Evolutionary conservation across 2,329 filamentous ascomycete species (phyloP), one percentile per base, ranked within the genome.

Genomic region (Diplodia intermedia): DNA sequence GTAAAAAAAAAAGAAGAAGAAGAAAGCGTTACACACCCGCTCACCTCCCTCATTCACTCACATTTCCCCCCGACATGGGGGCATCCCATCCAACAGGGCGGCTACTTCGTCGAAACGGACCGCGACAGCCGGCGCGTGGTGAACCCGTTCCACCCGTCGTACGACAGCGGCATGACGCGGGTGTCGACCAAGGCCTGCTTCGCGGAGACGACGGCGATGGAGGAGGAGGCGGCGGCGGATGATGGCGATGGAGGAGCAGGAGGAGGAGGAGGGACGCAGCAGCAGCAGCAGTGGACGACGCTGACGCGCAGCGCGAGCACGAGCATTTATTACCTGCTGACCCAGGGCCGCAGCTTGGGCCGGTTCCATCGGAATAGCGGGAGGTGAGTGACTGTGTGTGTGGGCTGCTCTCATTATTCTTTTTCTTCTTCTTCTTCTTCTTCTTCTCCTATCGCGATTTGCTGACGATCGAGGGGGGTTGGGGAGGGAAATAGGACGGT

Each of bases 311-410:
- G 83, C 67, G 84, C 86, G 1, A 86, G 83, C 66, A 90, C 88
- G 0, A 84, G 82, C 1, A 91, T 91, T 65, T 87, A 84, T 77
- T 91, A 92, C 75, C 81, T 89, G 56, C 79, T 92, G 47, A 89
- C 87, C 0, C 84, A 86, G 0, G 72, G 72, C 23, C 81, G 80
- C 0, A 85, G 87, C 0, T 78, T 86, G 69, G 88, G 89, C 0
- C 79, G 80, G 20, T 90, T 91, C 72, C 89, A 92, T 74, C 81
- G 87, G 26, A 91, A 90, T 71, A 82, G 83, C 62, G 86, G 82
- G 6, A 79, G 65, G 57, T 61, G 26, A 36, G 57, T 33, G 20
- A 23, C 1, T 23, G 23, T 1, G 26, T 26, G 26, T 26, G 26
- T 4, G 26, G 26, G 26, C 26, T 26, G 26, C 4, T 8, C 15